These are phyloP conservation scores for Saraca asoca DNA, from an alignment of 331 rosid species.

Conservation along the genomic window DNA sequence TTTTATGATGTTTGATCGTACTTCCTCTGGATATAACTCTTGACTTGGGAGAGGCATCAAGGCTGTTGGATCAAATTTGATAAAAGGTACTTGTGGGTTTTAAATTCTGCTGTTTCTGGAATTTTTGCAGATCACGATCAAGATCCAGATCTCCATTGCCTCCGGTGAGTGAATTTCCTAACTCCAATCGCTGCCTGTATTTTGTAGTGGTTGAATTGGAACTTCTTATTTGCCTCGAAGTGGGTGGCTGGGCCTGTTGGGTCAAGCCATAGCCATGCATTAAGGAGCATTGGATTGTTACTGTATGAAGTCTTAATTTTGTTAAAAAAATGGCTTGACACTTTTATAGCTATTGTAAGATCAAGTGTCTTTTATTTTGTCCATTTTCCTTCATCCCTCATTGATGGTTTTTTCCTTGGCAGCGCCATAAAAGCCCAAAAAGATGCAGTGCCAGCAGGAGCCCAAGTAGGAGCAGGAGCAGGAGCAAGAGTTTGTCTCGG, in stretches of 20 bases:
- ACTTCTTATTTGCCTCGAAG: background rate
- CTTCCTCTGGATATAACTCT: constrained; percentile 56
- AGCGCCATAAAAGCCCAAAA: constrained; percentile 79
- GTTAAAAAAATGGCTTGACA: background rate
- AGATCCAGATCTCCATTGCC: constrained; percentile 95
- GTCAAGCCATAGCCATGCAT: constrained; percentile 1
- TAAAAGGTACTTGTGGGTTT: constrained; percentile 82
- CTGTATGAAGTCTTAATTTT: constrained; percentile 16
- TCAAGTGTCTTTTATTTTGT: too few species aligned
- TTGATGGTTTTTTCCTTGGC: constrained; percentile 29
- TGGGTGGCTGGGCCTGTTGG: constrained; percentile 17
- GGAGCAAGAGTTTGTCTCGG: constrained; percentile 90
- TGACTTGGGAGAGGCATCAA: constrained; percentile 93
- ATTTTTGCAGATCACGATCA: constrained; percentile 99
- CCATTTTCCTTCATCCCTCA: background rate
- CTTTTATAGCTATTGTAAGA: background rate
- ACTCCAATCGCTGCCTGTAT: constrained; percentile 18
- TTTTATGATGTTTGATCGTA: constrained; percentile 48
- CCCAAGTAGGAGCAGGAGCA: constrained; percentile 73
- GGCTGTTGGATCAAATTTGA: constrained; percentile 88
- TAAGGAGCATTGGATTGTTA: background rate
- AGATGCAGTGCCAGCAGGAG: constrained; percentile 76
- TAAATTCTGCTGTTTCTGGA: constrained; percentile 96
- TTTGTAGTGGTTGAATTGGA: constrained; percentile 1
- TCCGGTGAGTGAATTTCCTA: constrained; percentile 54